Evolutionary conservation across 2,329 filamentous ascomycete species (phyloP), one percentile per base, ranked within the genome.

Genomic region (Phialemoniopsis sp.): DNA sequence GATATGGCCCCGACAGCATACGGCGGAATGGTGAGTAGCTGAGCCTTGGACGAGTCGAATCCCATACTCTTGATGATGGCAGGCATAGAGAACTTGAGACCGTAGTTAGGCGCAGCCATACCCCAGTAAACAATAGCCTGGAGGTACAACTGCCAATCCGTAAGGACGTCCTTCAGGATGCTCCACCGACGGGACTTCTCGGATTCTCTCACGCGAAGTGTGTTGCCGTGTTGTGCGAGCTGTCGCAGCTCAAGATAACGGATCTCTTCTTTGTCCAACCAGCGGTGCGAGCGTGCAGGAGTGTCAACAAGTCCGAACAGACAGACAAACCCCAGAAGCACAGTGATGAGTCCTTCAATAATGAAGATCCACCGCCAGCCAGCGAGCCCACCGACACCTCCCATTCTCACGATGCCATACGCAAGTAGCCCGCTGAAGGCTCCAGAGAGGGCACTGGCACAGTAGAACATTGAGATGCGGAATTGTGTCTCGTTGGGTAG

Each of bases 231-330:
- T 42, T 59, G 59, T 43, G 59, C 56, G 44, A 58, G 54, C 48
- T 29, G 42, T 39, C 53, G 51, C 3, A 57, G 45, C 42, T 57
- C 46, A 7, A 58, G 47, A 37, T 53, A 57, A 4, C 54, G 49
- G 9, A 56, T 63, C 49, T 67, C 63, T 8, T 66, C 60, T 0
- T 51, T 38, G 1, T 51, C 47, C 0, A 67, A 53, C 59, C 64
- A 67, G 4, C 45, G 36, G 0, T 42, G 41, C 1, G 60, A 62
- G 1, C 62, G 50, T 4, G 53, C 52, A 1, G 65, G 66, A 0
- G 57, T 59, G 36, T 68, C 64, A 12, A 64, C 70, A 3, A 69
- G 64, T 3, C 77, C 57, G 45, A 73, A 62, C 50, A 65, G 68
- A 53, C 64, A 69, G 5, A 41, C 39, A n/a, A 16, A 59, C 37